A percentile compares a stretch with the other conserved stretches of the same genome.
phyloP scores from a whole-genome alignment of 768 basidiomycete species.

The Lanmaoa rubissima region DNA sequence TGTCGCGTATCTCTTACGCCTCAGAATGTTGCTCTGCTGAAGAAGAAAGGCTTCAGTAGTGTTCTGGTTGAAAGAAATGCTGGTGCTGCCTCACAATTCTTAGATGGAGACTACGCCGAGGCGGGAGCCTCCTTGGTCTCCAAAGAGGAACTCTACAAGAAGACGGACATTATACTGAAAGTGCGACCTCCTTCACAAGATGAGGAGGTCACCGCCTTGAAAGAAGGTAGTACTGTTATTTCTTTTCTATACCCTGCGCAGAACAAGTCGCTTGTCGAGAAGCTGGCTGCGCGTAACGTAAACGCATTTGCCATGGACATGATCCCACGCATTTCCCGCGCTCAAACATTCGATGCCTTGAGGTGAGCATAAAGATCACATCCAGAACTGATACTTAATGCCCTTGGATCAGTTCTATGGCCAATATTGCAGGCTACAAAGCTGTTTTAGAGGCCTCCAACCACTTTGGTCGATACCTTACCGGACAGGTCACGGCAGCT shows the following conservation, averaged over 20 bases:
- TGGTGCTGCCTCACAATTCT: conserved; percentile 71
- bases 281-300: conserved; percentile 60
- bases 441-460: conserved; percentile 89
- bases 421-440: conserved; percentile 93
- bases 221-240: conserved; percentile 74
- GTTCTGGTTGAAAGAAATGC: conserved; percentile 74
- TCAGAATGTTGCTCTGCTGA: conserved; percentile 66
- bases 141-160: conserved; percentile 62
- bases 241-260: conserved; percentile 84
- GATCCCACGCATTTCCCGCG: conserved; percentile 88
- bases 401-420: conserved; percentile 66
- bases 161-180: conserved; percentile 80
- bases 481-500: conserved; percentile 89
- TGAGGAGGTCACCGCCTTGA: conserved; percentile 60
- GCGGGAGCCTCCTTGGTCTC: conserved; percentile 81
- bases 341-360: conserved; percentile 86
- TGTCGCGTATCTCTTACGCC: conserved; percentile 81
- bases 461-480: conserved; percentile 85
- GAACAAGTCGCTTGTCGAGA: conserved; percentile 72
- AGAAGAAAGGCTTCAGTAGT: conserved; percentile 78
- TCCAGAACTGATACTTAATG: background rate
- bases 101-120: conserved; percentile 73
- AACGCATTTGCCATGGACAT: conserved; percentile 88
- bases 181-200: conserved; percentile 71
- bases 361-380: conserved; percentile 45